These are phyloP conservation scores for Yarrowia porcina DNA, from an alignment of 805 yeast genomes.

Conservation along the genomic window DNA sequence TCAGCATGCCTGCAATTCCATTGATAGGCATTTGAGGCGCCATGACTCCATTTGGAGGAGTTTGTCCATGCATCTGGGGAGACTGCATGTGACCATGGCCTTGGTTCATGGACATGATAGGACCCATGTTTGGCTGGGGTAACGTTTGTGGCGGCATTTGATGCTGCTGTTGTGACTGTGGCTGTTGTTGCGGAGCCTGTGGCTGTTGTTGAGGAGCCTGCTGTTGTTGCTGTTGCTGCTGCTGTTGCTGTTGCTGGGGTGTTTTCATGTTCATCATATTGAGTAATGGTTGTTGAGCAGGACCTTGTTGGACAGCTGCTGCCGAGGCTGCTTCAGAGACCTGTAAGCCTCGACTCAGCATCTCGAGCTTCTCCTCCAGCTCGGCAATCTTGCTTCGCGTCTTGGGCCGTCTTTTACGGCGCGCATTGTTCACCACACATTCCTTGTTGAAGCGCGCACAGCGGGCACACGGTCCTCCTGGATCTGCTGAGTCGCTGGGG, in stretches of 20 bases:
- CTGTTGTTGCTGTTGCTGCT: neutral
- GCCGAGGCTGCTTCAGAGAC: neutral
- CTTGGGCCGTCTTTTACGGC: slow-evolving; percentile 50
- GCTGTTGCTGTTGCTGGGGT: neutral
- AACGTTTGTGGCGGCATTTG: neutral
- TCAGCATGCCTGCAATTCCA: slow-evolving; percentile 5
- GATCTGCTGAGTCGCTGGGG: slow-evolving; percentile 59
- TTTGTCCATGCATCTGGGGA: neutral
- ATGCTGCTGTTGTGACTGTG: neutral
- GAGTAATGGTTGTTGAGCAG: too few species aligned
- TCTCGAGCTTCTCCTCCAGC: slow-evolving; percentile 22
- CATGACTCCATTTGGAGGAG: neutral
- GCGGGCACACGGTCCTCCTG: slow-evolving; percentile 66
- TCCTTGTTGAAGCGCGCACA: slow-evolving; percentile 60
- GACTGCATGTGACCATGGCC: neutral
- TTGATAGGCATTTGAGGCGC: neutral
- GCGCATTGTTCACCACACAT: slow-evolving; percentile 67
- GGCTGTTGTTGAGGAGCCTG: neutral
- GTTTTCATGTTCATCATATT: too few species aligned
- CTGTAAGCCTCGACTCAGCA: slow-evolving; percentile 1
- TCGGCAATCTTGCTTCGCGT: slow-evolving; percentile 31
- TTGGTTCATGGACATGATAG: neutral
- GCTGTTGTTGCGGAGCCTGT: neutral
- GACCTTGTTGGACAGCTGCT: too few species aligned
- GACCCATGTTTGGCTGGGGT: neutral